A percentile compares a stretch with the other conserved stretches of the same genome.
Conservation (phyloP, 306 rosid genomes). For the Pyrus betulifolia region DNA sequence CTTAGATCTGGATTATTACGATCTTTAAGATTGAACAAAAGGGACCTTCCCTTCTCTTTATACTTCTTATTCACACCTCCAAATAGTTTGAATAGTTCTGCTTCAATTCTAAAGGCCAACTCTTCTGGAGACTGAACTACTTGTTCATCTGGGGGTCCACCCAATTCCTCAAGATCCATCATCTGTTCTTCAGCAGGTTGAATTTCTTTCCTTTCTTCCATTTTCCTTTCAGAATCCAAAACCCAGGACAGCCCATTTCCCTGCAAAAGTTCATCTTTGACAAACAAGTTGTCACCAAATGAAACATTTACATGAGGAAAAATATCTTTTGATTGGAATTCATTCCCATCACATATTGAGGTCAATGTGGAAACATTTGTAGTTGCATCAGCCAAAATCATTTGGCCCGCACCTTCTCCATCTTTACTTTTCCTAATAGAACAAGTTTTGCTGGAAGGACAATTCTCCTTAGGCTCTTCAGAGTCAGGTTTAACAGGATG, state of each 20-base stretch:
- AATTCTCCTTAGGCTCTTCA: conserved; percentile 19
- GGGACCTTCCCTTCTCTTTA: conserved; percentile 98
- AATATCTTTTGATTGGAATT: conserved; percentile 47
- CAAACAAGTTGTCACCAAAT: conserved; percentile 60
- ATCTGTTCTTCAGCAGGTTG: conserved; percentile 35
- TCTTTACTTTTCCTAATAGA: conserved; percentile 22
- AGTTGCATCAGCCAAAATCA: conserved; percentile 20
- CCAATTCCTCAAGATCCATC: conserved; percentile 27
- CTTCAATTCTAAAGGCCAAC: conserved; percentile 69
- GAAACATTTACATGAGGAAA: conserved; percentile 68
- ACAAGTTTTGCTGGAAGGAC: conserved; percentile 16
- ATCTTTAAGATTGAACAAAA: conserved; percentile 90
- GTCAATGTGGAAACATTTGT: conserved; percentile 20
- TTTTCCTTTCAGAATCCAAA: conserved; percentile 51
- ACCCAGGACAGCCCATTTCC: conserved; percentile 99
- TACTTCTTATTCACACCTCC: conserved; percentile 98
- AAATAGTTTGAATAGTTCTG: conserved; percentile 80
- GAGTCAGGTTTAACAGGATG: conserved; percentile 26
- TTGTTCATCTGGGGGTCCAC: conserved; percentile 25
- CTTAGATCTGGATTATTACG: conserved; percentile 88
- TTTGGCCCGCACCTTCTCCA: conserved; percentile 19
- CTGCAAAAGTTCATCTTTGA: conserved; percentile 88
- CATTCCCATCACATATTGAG: conserved; percentile 36
- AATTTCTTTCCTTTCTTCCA: conserved; percentile 33
- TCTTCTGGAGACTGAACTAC: conserved; percentile 27